Evolutionary conservation across 148 eudicot genomes (phyloP).

Genomic region (Pouteria glomerata): DNA sequence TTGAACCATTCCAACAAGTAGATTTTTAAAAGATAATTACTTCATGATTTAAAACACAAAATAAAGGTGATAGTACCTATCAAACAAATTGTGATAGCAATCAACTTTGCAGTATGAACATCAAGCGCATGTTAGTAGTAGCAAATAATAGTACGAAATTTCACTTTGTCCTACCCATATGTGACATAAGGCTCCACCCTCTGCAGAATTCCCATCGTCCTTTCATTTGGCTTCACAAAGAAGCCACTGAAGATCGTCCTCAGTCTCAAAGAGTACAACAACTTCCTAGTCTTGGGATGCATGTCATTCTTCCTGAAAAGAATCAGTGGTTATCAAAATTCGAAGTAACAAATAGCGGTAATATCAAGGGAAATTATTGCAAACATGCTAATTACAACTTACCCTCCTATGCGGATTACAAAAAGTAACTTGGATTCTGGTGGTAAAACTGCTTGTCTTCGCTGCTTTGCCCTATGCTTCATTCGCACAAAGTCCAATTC

Average conservation of each 20-base stretch:
- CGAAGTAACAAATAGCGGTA: not conserved
- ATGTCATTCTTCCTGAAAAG: constrained; percentile 64
- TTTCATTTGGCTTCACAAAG: constrained; percentile 70
- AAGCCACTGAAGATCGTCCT: constrained; percentile 64
- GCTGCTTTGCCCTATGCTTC: constrained; percentile 71
- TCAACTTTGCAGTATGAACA: not conserved
- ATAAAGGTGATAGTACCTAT: no score
- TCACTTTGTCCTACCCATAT: constrained; percentile 62
- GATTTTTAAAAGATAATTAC: no score
- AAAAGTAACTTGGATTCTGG: constrained; percentile 63
- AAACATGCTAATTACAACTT: constrained; percentile 19
- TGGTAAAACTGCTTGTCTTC: constrained; percentile 19
- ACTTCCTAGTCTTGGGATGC: constrained; percentile 60
- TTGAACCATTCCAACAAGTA: no score
- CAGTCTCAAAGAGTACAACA: constrained; percentile 59
- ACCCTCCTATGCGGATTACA: constrained; percentile 85
- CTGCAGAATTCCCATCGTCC: constrained; percentile 53
- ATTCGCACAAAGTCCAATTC: constrained; percentile 73
- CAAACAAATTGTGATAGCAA: no score
- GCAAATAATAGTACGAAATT: not conserved
- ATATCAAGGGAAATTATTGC: not conserved
- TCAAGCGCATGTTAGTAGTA: not conserved
- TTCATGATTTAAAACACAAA: no score
- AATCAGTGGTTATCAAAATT: not conserved
- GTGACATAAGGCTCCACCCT: constrained; percentile 88